Percentiles rank a stretch among this genome's conserved stretches.
phyloP scores from a whole-genome alignment of 441 rosid species.

The Kokia cookei region DNA sequence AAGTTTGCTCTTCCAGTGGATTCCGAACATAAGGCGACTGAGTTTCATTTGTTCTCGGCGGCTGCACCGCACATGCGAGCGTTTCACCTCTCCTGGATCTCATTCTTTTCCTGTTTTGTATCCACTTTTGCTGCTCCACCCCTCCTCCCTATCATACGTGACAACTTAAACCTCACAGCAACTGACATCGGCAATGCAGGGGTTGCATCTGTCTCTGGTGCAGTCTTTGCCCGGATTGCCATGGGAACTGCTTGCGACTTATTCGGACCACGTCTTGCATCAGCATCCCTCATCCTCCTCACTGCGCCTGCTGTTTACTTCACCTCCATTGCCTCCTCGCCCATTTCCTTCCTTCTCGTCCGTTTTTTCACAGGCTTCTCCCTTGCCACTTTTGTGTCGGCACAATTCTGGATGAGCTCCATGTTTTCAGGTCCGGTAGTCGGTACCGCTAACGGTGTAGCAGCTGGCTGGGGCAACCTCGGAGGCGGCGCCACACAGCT shows the following conservation, averaged over 20 bases:
- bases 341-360: constrained; percentile 55
- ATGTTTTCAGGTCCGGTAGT: constrained; percentile 57
- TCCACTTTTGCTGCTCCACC: constrained; percentile 89
- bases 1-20: constrained; percentile 68
- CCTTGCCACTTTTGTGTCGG: constrained; percentile 68
- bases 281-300: constrained; percentile 57
- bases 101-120: constrained; percentile 74
- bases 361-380: constrained; percentile 74
- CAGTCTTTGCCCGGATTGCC: constrained; percentile 67
- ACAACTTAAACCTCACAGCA: constrained; percentile 68
- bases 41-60: constrained; percentile 43
- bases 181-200: constrained; percentile 81
- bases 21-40: constrained; percentile 64
- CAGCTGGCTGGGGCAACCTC: constrained; percentile 70
- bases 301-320: constrained; percentile 73
- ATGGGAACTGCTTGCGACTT: constrained; percentile 82
- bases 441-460: constrained; percentile 60
- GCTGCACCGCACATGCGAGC: constrained; percentile 75
- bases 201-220: constrained; percentile 76
- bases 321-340: constrained; percentile 46
- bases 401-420: constrained; percentile 85
- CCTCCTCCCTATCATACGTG: constrained; percentile 64
- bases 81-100: constrained; percentile 76
- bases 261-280: constrained; percentile 78
- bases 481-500: constrained; percentile 73